These are phyloP conservation scores for Apophysomyces sp. DNA, from an alignment of 371 early-diverging fungal species.

Conservation along the genomic window DNA sequence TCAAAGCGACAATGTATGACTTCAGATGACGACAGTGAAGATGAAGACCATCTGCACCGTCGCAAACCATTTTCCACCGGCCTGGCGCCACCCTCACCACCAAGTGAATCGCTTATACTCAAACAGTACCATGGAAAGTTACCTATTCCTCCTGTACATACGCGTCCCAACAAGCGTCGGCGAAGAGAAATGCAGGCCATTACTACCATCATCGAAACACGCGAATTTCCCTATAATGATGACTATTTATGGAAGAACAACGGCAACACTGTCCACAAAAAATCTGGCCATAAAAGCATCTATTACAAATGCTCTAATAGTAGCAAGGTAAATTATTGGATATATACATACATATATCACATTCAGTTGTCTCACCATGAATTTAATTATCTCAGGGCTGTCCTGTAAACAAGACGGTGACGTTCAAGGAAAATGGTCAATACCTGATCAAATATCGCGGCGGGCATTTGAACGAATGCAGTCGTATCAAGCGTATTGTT, in stretches of 20 bases:
- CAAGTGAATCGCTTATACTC: background rate
- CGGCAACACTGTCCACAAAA: slow-evolving; percentile 52
- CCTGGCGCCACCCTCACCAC: background rate
- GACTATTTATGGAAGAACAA: slow-evolving; percentile 57
- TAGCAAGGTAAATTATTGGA: slow-evolving; percentile 14
- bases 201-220: slow-evolving; percentile 52
- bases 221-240: slow-evolving; percentile 42
- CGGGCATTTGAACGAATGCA: slow-evolving; percentile 43
- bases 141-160: background rate
- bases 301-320: slow-evolving; percentile 53
- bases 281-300: slow-evolving; percentile 54
- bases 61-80: background rate
- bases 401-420: slow-evolving; percentile 56
- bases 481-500: slow-evolving; percentile 21
- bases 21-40: background rate
- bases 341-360: background rate
- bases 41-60: background rate
- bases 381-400: slow-evolving; percentile 21
- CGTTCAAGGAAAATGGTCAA: slow-evolving; percentile 47
- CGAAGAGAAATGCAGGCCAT: slow-evolving; percentile 59
- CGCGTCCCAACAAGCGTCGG: slow-evolving; percentile 39
- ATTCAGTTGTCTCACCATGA: background rate
- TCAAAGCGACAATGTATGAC: background rate
- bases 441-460: slow-evolving; percentile 54
- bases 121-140: background rate